Conservation (phyloP, 2,329 filamentous ascomycete genomes). For the Cladosporium sp. region DNA sequence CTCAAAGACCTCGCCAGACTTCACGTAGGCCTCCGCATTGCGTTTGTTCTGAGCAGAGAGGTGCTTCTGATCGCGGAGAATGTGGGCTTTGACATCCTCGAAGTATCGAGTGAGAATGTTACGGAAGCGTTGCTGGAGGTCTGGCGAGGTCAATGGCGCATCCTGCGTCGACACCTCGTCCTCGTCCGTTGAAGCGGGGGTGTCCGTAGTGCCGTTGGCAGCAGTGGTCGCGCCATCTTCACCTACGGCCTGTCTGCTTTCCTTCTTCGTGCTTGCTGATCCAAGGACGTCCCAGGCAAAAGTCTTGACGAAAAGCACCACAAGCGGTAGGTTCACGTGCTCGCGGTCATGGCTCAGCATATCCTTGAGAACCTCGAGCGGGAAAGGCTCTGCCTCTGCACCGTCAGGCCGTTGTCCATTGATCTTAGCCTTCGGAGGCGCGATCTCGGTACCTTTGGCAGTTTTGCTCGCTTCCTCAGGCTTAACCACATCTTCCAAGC, state of each 20-base stretch:
- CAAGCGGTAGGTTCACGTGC: slow-evolving; percentile 80
- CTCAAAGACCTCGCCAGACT: slow-evolving; percentile 96
- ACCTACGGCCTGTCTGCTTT: slow-evolving; percentile 76
- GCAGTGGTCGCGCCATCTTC: slow-evolving; percentile 66
- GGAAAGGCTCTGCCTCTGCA: slow-evolving; percentile 80
- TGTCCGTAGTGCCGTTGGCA: slow-evolving; percentile 46
- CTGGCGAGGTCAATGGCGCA: slow-evolving; percentile 62
- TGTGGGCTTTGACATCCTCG: slow-evolving; percentile 83
- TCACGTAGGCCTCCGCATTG: slow-evolving; percentile 97
- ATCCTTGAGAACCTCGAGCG: slow-evolving; percentile 95
- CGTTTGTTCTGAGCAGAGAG: slow-evolving; percentile 81
- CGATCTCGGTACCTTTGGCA: slow-evolving; percentile 47
- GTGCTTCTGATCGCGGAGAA: slow-evolving; percentile 86
- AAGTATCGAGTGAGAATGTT: slow-evolving; percentile 84
- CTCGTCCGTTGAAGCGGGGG: slow-evolving; percentile 47
- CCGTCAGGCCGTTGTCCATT: slow-evolving; percentile 51
- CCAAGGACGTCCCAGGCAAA: slow-evolving; percentile 95
- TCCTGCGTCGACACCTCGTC: slow-evolving; percentile 51
- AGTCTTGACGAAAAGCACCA: slow-evolving; percentile 91
- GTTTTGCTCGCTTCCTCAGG: slow-evolving; percentile 58
- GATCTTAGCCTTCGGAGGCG: slow-evolving; percentile 56
- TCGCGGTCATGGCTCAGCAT: slow-evolving; percentile 89
- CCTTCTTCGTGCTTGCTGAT: slow-evolving; percentile 61
- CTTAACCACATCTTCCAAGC: slow-evolving; percentile 62
- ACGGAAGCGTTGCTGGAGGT: slow-evolving; percentile 77